Conservation (phyloP, 257 asterid genomes). For the Schizonepeta tenuifolia region DNA sequence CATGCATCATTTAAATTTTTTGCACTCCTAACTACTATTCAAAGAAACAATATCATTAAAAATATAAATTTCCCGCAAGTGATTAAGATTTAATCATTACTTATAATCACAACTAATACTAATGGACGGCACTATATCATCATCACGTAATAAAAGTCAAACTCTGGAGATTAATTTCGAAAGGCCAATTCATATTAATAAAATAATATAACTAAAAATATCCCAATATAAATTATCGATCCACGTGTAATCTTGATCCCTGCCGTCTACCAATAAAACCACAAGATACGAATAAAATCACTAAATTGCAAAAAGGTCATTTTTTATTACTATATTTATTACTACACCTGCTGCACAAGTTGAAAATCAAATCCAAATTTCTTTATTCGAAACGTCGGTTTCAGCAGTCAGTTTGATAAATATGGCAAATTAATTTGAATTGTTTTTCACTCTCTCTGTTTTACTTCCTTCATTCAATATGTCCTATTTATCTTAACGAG, state of each 20-base stretch:
- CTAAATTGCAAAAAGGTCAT: background rate
- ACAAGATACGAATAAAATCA: background rate
- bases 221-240: background rate
- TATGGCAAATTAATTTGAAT: background rate
- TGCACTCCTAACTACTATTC: slow-evolving; percentile 29
- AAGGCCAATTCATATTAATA: background rate
- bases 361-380: background rate
- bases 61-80: background rate
- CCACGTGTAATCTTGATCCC: slow-evolving; percentile 26
- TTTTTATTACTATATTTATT: background rate
- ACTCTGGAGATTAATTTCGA: slow-evolving; percentile 10
- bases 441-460: too few species aligned
- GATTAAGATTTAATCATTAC: slow-evolving; percentile 24
- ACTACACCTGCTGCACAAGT: background rate
- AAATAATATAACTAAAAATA: too few species aligned
- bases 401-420: background rate
- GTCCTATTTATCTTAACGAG: too few species aligned
- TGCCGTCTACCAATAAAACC: slow-evolving; percentile 14
- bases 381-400: background rate
- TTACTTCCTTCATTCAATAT: too few species aligned
- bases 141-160: slow-evolving; percentile 3
- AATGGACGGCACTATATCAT: background rate
- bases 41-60: slow-evolving; percentile 26
- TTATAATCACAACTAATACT: background rate
- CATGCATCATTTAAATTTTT: slow-evolving; percentile 14